Evolutionary conservation across 2,329 filamentous ascomycete species (phyloP), one percentile per base, ranked within the genome.

Genomic region (Hypoxylon sp.): DNA sequence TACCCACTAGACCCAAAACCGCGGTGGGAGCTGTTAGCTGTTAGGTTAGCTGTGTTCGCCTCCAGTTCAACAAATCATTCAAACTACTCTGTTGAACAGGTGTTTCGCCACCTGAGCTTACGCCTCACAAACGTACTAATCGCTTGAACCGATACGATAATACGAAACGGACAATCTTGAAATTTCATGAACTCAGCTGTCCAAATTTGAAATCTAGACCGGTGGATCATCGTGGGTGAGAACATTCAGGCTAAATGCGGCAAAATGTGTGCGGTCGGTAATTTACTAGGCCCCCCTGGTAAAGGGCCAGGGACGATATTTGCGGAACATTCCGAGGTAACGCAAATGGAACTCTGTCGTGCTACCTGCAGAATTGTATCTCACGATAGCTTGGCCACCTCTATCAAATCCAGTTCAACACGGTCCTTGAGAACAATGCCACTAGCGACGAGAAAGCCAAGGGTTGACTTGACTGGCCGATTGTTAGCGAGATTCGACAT

Each of bases 211-310:
- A 45, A 35, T 51, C 42, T 49, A 58, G 51, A 48, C 51, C 34
- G 8, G 51, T 47, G 46, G 46, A 51, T 48, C 40, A 16, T 23
- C 11, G 50, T 51, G 38, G 50, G 42, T 19, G n/a, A 31, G 37
- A 23, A 9, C 36, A 56, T 60, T 60, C 56, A 60, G 57, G 51
- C 57, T 60, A 23, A 58, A 55, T 56, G 36, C 57, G 57, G 57
- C 51, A 55, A 54, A 60, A 60, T n/a, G 20, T 50, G 38, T 36
- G 26, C 43, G 23, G 57, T 49, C 36, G 23, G 36, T 35, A 44
- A 46, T 45, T 51, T 51, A 27, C 55, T 23, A 31, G 57, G 42
- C 7, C 7, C 44, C 57, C 51, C 45, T 55, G 51, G 26, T 23
- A n/a, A 25, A 25, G 19, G 17, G 19, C 17, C 34, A 42, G 43